Evolutionary conservation across 495 filamentous ascomycete genomes (phyloP), one percentile per base, ranked within the genome.

Genomic region (Sabuloglossum arenarium): DNA sequence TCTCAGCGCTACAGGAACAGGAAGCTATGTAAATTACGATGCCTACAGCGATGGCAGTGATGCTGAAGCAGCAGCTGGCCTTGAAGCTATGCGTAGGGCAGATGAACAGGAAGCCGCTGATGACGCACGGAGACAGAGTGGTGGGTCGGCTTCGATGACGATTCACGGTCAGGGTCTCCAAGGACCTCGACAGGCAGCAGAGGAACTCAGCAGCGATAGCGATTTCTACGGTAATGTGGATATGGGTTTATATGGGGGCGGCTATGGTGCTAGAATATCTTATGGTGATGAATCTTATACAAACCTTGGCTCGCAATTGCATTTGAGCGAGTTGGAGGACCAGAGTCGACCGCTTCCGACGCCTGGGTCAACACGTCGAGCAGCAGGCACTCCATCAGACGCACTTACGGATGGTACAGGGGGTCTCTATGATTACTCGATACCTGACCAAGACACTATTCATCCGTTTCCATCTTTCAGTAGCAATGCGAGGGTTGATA

Each of bases 21-120:
- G 70, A 0, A 65, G 71, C 31, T 68, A 70, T 56, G 67, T 72
- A 32, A 73, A 75, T 58, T 77, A 79, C 55, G 70, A 68, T 64
- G 73, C 71, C 0, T 75, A 78, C 58, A 78, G 75, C 61, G 77
- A 91, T 58, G 85, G 86, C 28, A 95, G 88, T 62, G 91, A 99
- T 59, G 79, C 87, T 0, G 91, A 99, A 67, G 90, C 86, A 27
- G 84, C 84, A 23, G 86, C 85, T 27, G 91, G 91, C 0, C 69
- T 93, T 19, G 79, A 81, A 60, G 88, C 88, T 62, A 76, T 98
- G 75, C 81, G 78, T 32, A 77, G 86, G 67, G 86, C 85, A 0
- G 91, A 95, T 54, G 79, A 88, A 66, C 80, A 95, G 63, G 88
- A 95, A 24, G 68, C 63, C 47, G 73, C 69, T 3, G 70, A 74